Conservation (phyloP, 805 yeast species). For the Metschnikowia lachancei region DNA sequence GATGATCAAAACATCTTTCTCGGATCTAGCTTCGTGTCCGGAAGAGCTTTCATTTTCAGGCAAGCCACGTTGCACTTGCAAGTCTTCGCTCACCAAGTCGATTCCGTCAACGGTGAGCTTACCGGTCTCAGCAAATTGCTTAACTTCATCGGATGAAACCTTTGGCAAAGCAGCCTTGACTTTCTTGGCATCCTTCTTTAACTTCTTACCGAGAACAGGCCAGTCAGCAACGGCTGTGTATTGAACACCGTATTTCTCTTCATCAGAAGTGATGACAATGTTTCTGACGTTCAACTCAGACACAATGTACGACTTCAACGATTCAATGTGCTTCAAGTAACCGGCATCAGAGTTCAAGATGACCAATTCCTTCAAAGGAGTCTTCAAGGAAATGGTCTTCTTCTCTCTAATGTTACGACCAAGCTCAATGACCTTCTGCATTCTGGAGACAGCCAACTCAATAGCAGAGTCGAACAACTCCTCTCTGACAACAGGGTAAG, state of each 20-base stretch:
- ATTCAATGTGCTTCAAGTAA: conserved; percentile 74
- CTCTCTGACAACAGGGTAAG: conserved; percentile 81
- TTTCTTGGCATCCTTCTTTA: conserved; percentile 88
- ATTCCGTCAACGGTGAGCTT: conserved; percentile 85
- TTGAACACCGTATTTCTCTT: conserved; percentile 85
- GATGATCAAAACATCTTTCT: conserved; percentile 83
- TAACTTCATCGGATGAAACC: conserved; percentile 79
- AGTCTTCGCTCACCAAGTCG: conserved; percentile 79
- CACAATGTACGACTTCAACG: conserved; percentile 71
- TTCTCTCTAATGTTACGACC: conserved; percentile 97
- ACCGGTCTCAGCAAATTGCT: conserved; percentile 67
- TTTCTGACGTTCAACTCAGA: conserved; percentile 95
- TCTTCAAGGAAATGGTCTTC: conserved; percentile 88
- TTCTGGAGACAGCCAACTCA: conserved; percentile 85
- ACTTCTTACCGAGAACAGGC: conserved; percentile 97
- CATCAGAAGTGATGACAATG: conserved; percentile 83
- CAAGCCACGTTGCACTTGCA: conserved; percentile 84
- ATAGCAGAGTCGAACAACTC: conserved; percentile 79
- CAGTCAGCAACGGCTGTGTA: conserved; percentile 97
- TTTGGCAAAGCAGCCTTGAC: conserved; percentile 91
- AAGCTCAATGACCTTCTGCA: conserved; percentile 95
- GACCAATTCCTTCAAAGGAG: conserved; percentile 86
- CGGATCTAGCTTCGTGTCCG: conserved; percentile 86
- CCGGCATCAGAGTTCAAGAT: conserved; percentile 75
- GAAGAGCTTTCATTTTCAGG: conserved; percentile 61